phyloP scores from a whole-genome alignment of 345 rosid species.

The Litchi chinensis region DNA sequence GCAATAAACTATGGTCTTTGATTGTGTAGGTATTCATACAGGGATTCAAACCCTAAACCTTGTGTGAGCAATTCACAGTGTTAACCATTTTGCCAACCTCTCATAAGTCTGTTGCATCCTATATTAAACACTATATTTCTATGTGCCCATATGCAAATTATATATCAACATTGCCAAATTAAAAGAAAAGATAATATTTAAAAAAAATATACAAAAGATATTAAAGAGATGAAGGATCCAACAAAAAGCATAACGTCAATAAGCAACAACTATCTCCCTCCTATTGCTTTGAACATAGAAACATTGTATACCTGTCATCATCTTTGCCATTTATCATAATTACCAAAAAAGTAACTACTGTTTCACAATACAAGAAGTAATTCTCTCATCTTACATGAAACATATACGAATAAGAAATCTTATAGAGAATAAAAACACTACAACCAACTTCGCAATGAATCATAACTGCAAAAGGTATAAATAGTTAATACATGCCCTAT shows the following conservation, averaged over 20 bases:
- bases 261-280: conserved; percentile 61
- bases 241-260: neutral
- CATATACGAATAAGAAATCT: neutral
- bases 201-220: too few relatives aligned
- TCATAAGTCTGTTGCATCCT: too few relatives aligned
- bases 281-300: conserved; percentile 89
- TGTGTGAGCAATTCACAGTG: too few relatives aligned
- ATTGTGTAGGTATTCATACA: too few relatives aligned
- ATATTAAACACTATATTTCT: too few relatives aligned
- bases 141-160: too few relatives aligned
- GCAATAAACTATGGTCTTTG: too few relatives aligned
- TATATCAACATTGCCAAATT: too few relatives aligned
- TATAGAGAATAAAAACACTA: neutral
- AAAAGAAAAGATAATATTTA: neutral
- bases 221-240: neutral
- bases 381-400: neutral
- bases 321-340: conserved; percentile 28
- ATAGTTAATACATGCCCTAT: conserved; percentile 12
- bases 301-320: conserved; percentile 87
- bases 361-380: neutral
- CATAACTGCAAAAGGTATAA: neutral
- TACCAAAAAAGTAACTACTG: conserved; percentile 7
- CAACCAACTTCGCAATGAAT: neutral
- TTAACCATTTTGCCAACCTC: too few relatives aligned
- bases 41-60: too few relatives aligned